Percentiles rank a stretch among this genome's conserved stretches.
Evolutionary conservation across 2,329 filamentous ascomycete genomes (phyloP).

Genomic region (Capronia coronata): DNA sequence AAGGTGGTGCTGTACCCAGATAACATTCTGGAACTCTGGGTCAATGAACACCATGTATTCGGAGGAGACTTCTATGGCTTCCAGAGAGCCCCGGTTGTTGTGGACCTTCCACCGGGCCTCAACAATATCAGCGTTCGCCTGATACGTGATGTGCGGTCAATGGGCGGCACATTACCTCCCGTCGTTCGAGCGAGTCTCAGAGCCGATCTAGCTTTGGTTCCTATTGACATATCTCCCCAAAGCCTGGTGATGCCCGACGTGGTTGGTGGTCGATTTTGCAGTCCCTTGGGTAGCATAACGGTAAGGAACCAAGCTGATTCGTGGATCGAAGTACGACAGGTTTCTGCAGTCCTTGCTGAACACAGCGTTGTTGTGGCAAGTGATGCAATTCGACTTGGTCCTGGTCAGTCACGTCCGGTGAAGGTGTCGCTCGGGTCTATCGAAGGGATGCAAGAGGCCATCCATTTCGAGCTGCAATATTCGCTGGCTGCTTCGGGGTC

Average conservation of each 20-base stretch:
- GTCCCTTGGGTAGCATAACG: slow-evolving; percentile 34
- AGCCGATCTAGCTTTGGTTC: slow-evolving; percentile 29
- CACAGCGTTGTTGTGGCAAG: slow-evolving; percentile 3
- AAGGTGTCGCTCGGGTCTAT: slow-evolving; percentile 9
- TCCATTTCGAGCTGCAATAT: slow-evolving; percentile 12
- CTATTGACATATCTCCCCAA: slow-evolving; percentile 31
- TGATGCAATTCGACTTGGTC: slow-evolving; percentile 14
- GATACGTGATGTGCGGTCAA: slow-evolving; percentile 51
- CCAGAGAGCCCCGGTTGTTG: slow-evolving; percentile 44
- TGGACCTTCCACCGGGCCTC: slow-evolving; percentile 45
- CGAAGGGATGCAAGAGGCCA: neutral
- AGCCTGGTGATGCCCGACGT: slow-evolving; percentile 47
- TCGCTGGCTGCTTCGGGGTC: neutral
- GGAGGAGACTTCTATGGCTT: slow-evolving; percentile 54
- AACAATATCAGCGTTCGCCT: slow-evolving; percentile 50
- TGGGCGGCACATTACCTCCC: slow-evolving; percentile 48
- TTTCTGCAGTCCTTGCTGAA: slow-evolving; percentile 1
- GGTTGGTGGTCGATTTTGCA: slow-evolving; percentile 44
- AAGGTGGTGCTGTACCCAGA: slow-evolving; percentile 43
- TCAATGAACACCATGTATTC: slow-evolving; percentile 49
- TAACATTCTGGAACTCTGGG: slow-evolving; percentile 47
- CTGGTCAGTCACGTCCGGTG: slow-evolving; percentile 35
- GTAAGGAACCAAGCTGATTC: slow-evolving; percentile 16
- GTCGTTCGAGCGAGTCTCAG: slow-evolving; percentile 40
- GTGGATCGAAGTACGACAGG: slow-evolving; percentile 13